phyloP scores from a whole-genome alignment of 2,329 filamentous ascomycete genomes.

The Elsinoe necatrix region DNA sequence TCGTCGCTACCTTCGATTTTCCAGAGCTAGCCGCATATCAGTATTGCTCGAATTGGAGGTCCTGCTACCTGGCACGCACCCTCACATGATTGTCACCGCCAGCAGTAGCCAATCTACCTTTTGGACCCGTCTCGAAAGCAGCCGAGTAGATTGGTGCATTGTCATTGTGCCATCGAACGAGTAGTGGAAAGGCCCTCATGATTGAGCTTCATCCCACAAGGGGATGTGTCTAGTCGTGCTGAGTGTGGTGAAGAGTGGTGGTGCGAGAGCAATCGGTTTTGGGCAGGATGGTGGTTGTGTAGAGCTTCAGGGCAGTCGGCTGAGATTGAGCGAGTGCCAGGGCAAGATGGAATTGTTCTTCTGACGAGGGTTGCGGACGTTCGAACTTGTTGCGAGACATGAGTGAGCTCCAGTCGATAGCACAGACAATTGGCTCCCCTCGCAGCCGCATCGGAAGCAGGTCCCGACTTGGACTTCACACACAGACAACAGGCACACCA shows the following conservation, averaged over 20 bases:
- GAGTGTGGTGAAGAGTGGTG: not conserved
- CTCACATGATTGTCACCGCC: constrained; percentile 96
- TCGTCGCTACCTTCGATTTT: constrained; percentile 77
- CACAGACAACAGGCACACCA: not conserved
- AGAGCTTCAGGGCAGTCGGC: not conserved
- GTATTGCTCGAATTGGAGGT: constrained; percentile 16
- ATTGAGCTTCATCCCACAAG: constrained; percentile 12
- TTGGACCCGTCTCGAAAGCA: constrained; percentile 89
- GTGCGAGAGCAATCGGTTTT: not conserved
- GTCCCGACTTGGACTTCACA: not conserved
- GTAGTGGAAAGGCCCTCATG: constrained; percentile 94
- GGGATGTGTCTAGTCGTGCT: not conserved
- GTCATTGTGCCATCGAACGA: constrained; percentile 98
- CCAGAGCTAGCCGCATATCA: constrained; percentile 65
- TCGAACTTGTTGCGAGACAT: not conserved
- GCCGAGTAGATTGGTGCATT: constrained; percentile 95
- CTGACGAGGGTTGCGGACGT: not conserved
- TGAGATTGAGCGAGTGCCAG: not conserved
- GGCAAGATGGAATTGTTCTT: not conserved
- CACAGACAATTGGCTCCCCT: not conserved
- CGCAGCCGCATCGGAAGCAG: not conserved
- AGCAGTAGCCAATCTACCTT: constrained; percentile 83
- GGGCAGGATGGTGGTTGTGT: not conserved
- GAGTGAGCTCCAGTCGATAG: not conserved
- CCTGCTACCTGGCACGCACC: constrained; percentile 44